phyloP scores from a whole-genome alignment of 257 asterid genomes.

The Solanum rostratum region DNA sequence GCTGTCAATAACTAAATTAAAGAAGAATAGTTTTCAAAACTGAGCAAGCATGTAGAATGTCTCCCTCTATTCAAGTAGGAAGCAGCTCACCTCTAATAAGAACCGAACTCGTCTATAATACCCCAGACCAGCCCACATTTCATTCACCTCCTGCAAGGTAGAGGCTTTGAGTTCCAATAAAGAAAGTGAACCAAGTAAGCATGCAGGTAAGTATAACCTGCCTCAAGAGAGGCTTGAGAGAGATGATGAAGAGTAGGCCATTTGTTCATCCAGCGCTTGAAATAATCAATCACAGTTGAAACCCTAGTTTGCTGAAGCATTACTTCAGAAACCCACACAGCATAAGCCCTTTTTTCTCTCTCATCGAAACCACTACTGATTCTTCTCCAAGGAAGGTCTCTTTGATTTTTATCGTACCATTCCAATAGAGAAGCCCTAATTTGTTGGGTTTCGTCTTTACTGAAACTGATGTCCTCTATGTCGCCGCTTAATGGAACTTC shows the following conservation, averaged over 20 bases:
- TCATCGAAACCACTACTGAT: conserved; percentile 30
- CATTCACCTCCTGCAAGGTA: conserved; percentile 81
- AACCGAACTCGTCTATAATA: conserved; percentile 81
- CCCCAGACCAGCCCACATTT: conserved; percentile 98
- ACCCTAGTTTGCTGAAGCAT: conserved; percentile 99
- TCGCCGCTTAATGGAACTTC: conserved; percentile 18
- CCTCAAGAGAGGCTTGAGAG: conserved; percentile 83
- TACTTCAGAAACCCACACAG: conserved; percentile 98
- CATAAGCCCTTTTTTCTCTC: conserved; percentile 58
- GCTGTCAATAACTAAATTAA: background rate
- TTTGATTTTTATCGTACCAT: conserved; percentile 66
- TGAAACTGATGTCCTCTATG: conserved; percentile 68
- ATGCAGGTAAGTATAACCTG: background rate
- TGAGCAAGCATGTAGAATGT: background rate
- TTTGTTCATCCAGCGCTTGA: conserved; percentile 81
- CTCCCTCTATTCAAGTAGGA: background rate
- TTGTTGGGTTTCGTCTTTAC: conserved; percentile 26
- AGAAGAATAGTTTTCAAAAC: background rate
- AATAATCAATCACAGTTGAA: conserved; percentile 79
- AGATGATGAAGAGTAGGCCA: conserved; percentile 89
- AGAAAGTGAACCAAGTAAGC: background rate
- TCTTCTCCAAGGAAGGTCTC: conserved; percentile 95
- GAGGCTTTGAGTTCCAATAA: background rate
- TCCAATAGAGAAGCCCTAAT: conserved; percentile 69
- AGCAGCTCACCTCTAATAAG: conserved; percentile 58